Conservation (phyloP, 805 yeast species). For the Clavispora vitiphila region DNA sequence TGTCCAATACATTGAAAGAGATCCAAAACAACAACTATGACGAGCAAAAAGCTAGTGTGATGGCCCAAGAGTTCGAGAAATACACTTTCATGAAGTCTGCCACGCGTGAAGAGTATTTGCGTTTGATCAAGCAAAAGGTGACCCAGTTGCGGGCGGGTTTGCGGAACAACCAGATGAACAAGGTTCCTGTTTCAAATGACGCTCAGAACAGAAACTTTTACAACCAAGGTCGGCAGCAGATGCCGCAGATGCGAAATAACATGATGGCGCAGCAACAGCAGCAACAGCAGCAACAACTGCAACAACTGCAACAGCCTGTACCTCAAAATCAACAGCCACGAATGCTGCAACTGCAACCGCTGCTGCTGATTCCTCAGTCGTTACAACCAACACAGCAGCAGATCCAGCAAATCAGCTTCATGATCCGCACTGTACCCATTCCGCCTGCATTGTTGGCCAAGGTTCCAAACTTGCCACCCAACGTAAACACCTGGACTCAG, state of each 20-base stretch:
- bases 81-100: conserved; percentile 56
- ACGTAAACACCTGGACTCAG: conserved; percentile 76
- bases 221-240: neutral
- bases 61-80: conserved; percentile 70
- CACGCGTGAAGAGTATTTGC: conserved; percentile 52
- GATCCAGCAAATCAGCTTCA: conserved; percentile 33
- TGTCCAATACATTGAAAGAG: conserved; percentile 33
- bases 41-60: conserved; percentile 32
- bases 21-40: conserved; percentile 30
- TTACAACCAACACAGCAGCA: conserved; percentile 23
- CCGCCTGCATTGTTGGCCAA: conserved; percentile 62
- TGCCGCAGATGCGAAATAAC: neutral
- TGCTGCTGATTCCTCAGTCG: conserved; percentile 8
- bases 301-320: conserved; percentile 19
- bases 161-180: conserved; percentile 8
- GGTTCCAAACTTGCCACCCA: conserved; percentile 74
- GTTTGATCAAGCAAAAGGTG: conserved; percentile 36
- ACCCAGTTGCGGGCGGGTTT: conserved; percentile 23
- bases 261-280: neutral
- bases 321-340: conserved; percentile 11
- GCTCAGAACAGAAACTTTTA: conserved; percentile 12
- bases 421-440: conserved; percentile 62
- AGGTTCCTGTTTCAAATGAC: conserved; percentile 15
- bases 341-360: conserved; percentile 2
- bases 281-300: neutral